phyloP scores from a whole-genome alignment of 2,329 filamentous ascomycete species.

The Penicillium sp. region DNA sequence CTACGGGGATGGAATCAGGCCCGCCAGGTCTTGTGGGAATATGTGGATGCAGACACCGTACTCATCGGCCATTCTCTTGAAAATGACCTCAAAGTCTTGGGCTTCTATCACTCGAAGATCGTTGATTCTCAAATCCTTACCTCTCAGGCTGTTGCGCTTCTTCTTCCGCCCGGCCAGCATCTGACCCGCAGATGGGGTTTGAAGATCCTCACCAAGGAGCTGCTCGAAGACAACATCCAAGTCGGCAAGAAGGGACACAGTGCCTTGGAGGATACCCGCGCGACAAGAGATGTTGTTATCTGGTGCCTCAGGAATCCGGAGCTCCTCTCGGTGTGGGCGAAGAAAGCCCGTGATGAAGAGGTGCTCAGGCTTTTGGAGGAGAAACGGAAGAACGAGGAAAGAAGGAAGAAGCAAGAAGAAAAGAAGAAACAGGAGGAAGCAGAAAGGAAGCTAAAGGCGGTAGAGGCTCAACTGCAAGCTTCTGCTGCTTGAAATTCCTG shows the following conservation, averaged over 20 bases:
- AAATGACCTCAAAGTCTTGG: constrained; percentile 47
- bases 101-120: constrained; percentile 43
- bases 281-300: constrained; percentile 50
- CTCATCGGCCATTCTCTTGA: constrained; percentile 50
- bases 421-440: constrained; percentile 1
- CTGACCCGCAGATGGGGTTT: constrained; percentile 34
- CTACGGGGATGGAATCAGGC: constrained; percentile 47
- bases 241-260: constrained; percentile 42
- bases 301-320: constrained; percentile 45
- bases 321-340: constrained; percentile 37
- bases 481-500: background rate
- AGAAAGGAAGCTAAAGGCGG: background rate
- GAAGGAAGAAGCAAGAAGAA: constrained; percentile 3
- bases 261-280: constrained; percentile 51
- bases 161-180: constrained; percentile 3
- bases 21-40: constrained; percentile 42
- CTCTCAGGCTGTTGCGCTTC: constrained; percentile 27
- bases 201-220: constrained; percentile 33
- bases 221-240: constrained; percentile 40
- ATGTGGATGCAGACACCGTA: constrained; percentile 46
- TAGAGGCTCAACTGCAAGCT: background rate
- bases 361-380: background rate
- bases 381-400: background rate
- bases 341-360: constrained; percentile 2
- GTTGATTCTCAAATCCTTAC: constrained; percentile 49